Conservation (phyloP, 176 grass and related monocot species). For the Luzula sylvatica region DNA sequence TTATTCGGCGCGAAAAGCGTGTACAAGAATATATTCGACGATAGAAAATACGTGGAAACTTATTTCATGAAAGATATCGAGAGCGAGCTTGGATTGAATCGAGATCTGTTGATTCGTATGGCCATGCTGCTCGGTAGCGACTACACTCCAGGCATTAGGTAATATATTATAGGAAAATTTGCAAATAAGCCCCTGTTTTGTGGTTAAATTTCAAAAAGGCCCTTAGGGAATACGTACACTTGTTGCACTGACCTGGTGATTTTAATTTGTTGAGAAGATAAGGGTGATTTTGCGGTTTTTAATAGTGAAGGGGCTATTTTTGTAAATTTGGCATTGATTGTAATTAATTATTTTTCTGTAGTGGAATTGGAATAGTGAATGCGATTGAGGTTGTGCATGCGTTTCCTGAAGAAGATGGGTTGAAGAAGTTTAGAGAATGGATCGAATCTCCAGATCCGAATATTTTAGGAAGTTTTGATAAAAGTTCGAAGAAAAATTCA, state of each 20-base stretch:
- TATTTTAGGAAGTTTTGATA: conserved; percentile 61
- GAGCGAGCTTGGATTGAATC: conserved; percentile 75
- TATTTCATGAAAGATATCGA: conserved; percentile 99
- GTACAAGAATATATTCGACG: conserved; percentile 99
- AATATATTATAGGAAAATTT: conserved; percentile 4
- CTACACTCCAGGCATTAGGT: conserved; percentile 97
- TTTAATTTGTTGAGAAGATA: no score
- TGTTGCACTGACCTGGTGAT: no score
- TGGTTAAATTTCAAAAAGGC: no score
- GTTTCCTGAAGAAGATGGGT: conserved; percentile 90
- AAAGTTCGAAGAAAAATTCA: conserved; percentile 39
- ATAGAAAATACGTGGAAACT: conserved; percentile 97
- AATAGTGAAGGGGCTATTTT: no score
- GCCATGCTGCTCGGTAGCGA: conserved; percentile 93
- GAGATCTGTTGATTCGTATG: conserved; percentile 84
- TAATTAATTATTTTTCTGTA: conserved; percentile 25
- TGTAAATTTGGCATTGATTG: no score
- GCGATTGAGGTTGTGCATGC: conserved; percentile 95
- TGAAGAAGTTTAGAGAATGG: conserved; percentile 88
- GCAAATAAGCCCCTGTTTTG: no score
- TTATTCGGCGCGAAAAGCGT: conserved; percentile 93
- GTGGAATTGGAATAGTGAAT: conserved; percentile 98
- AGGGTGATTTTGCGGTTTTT: no score
- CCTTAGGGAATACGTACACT: no score
- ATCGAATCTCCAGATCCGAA: conserved; percentile 88